Percentiles rank a stretch among this genome's conserved stretches.
phyloP scores from a whole-genome alignment of 2,329 filamentous ascomycete genomes.

The Fusarium mundagurra region DNA sequence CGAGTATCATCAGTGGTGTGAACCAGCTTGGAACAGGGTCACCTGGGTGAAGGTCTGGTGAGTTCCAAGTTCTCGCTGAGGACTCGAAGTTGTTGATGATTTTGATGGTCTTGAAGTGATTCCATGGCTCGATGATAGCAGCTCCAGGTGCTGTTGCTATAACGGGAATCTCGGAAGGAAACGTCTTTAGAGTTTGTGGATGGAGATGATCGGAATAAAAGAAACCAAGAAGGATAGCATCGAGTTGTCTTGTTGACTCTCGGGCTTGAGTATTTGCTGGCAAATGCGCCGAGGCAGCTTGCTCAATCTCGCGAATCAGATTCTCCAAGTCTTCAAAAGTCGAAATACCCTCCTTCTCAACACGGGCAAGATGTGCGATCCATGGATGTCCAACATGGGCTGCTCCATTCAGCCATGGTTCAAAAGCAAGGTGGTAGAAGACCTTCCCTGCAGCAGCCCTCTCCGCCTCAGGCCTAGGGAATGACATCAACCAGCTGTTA shows the following conservation, averaged over 20 bases:
- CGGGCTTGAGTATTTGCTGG: background rate
- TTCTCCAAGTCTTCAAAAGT: slow-evolving; percentile 18
- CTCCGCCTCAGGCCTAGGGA: slow-evolving; percentile 43
- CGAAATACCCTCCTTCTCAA: background rate
- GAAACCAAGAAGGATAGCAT: slow-evolving; percentile 38
- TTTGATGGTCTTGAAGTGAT: slow-evolving; percentile 34
- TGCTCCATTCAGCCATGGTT: slow-evolving; percentile 48
- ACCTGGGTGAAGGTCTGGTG: slow-evolving; percentile 32
- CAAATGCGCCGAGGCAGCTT: background rate
- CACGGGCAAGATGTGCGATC: slow-evolving; percentile 34
- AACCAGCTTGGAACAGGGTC: slow-evolving; percentile 36
- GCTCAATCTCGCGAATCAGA: slow-evolving; percentile 32
- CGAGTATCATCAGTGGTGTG: slow-evolving; percentile 27
- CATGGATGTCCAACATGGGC: slow-evolving; percentile 28
- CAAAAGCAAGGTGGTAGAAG: slow-evolving; percentile 47
- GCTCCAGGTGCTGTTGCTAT: slow-evolving; percentile 27
- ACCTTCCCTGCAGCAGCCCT: slow-evolving; percentile 26
- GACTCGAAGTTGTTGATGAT: slow-evolving; percentile 16
- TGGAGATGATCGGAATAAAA: slow-evolving; percentile 35
- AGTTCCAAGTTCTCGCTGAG: slow-evolving; percentile 16
- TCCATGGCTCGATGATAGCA: slow-evolving; percentile 18
- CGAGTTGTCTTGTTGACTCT: slow-evolving; percentile 3
- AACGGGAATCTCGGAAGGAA: slow-evolving; percentile 32
- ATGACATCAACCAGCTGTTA: slow-evolving; percentile 48
- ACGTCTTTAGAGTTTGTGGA: slow-evolving; percentile 25